Evolutionary conservation across 345 rosid species (phyloP), one percentile per base, ranked within the genome.

Genomic region (Rhodomyrtus tomentosa): DNA sequence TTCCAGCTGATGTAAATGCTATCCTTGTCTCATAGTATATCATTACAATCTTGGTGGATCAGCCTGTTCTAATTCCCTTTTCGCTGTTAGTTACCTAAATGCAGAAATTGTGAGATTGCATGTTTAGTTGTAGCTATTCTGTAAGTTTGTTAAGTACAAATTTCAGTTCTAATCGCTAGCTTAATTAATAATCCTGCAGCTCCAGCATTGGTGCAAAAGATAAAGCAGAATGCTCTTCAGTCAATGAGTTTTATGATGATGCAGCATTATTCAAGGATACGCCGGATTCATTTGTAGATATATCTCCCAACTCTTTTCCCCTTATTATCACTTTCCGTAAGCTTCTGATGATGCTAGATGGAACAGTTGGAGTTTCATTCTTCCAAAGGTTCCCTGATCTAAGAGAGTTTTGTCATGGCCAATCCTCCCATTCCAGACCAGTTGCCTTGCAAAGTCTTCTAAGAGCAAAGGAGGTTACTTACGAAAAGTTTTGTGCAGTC

Each of bases 321-420:
- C 91, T 93, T 48, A 86, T 91, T 40, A 89, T 91, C 55, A 91
- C 95, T 40, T 92, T 92, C 52, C 80, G 76, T 6, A 93, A 90
- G 85, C 91, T 93, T 83, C 73, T 93, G 84, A 88, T 90, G 90
- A 93, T 92, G 94, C 92, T 93, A 58, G 94, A 93, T 85, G 91
- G 89, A 42, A 88, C 92, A 7, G 27, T 91, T 11, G 94, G 92
- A 5, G 83, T 29, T 55, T 90, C 94, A 5, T 92, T 86, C 83
- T 93, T 93, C 13, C 86, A 88, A 48, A 89, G 86, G 82, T 93
- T 92, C 55, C 86, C 83, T n/a, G 85, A 89, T 56, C 68, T 56
- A 25, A 82, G 88, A 85, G 89, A 88, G 32, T 48, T 87, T 22
- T 84, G 50, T 50, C 82, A 50, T 56, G 85, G 48, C 51, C 84